These are phyloP conservation scores for Geosmithia putterillii DNA, from an alignment of 2,329 filamentous ascomycete genomes.

Conservation along the genomic window DNA sequence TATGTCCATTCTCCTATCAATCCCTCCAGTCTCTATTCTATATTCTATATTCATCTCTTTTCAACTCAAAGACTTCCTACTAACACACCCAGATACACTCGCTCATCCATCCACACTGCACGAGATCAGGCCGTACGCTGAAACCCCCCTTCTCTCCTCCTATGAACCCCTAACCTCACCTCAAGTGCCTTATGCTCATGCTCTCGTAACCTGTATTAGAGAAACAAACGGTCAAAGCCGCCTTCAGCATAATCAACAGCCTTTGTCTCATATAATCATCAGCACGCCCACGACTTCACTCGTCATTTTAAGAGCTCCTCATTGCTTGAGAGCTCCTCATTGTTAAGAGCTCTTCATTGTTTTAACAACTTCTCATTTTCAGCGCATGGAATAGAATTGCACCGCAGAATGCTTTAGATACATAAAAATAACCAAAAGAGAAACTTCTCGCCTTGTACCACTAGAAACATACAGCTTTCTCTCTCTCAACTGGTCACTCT, in stretches of 20 bases:
- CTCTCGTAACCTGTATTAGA: too few relatives aligned
- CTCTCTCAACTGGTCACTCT: too few relatives aligned
- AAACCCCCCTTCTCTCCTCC: neutral
- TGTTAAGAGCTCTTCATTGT: neutral
- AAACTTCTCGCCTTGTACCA: neutral
- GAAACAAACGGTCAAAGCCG: too few relatives aligned
- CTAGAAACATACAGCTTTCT: neutral
- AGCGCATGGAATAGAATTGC: neutral
- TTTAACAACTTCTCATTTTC: neutral
- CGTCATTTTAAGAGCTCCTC: too few relatives aligned
- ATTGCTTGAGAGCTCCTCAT: too few relatives aligned
- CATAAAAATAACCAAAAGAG: neutral
- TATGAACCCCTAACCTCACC: neutral
- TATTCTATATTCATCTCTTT: too few relatives aligned
- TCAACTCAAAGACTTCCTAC: neutral
- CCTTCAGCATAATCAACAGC: too few relatives aligned
- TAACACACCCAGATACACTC: conserved; percentile 19
- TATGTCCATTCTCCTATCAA: conserved; percentile 10
- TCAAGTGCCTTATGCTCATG: neutral
- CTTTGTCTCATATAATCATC: too few relatives aligned
- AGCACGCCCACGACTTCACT: too few relatives aligned
- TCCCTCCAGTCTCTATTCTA: neutral
- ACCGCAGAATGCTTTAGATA: neutral
- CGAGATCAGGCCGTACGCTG: conserved; percentile 17
- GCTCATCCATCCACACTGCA: conserved; percentile 26